Evolutionary conservation across 805 yeast genomes (phyloP).

Genomic region (Candida dajiaensis): DNA sequence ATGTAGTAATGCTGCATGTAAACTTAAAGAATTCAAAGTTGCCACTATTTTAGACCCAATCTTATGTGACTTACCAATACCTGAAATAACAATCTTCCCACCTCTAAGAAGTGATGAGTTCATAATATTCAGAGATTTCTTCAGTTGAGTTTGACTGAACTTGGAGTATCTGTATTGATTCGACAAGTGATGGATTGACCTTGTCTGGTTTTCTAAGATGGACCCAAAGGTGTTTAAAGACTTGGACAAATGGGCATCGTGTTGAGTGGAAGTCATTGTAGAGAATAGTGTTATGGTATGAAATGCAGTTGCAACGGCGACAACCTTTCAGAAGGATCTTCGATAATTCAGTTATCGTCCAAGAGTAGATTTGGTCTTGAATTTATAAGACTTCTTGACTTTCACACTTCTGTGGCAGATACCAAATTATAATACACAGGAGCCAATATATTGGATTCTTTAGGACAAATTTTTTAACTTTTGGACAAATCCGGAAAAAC

Average conservation of each 20-base stretch:
- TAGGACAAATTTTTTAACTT: background rate
- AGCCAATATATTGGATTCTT: too few relatives aligned
- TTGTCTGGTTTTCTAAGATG: conserved; percentile 40
- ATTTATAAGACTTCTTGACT: background rate
- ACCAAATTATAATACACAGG: too few relatives aligned
- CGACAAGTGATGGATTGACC: conserved; percentile 40
- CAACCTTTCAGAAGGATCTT: background rate
- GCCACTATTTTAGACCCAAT: conserved; percentile 77
- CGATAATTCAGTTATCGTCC: too few relatives aligned
- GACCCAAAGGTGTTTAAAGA: conserved; percentile 30
- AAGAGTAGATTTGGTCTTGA: background rate
- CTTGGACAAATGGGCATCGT: conserved; percentile 14
- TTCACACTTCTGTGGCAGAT: background rate
- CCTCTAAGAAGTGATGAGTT: conserved; percentile 31
- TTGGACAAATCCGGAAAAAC: background rate
- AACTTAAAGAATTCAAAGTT: conserved; percentile 73
- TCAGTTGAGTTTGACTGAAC: conserved; percentile 40
- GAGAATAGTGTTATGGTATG: background rate
- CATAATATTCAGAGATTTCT: conserved; percentile 37
- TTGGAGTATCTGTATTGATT: conserved; percentile 39
- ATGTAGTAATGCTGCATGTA: conserved; percentile 62
- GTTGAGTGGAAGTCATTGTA: conserved; percentile 3
- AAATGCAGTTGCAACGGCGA: background rate
- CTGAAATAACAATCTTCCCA: conserved; percentile 72
- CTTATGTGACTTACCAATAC: conserved; percentile 81